Conservation (phyloP, 2,329 filamentous ascomycete species). For the Colletotrichum sidae region DNA sequence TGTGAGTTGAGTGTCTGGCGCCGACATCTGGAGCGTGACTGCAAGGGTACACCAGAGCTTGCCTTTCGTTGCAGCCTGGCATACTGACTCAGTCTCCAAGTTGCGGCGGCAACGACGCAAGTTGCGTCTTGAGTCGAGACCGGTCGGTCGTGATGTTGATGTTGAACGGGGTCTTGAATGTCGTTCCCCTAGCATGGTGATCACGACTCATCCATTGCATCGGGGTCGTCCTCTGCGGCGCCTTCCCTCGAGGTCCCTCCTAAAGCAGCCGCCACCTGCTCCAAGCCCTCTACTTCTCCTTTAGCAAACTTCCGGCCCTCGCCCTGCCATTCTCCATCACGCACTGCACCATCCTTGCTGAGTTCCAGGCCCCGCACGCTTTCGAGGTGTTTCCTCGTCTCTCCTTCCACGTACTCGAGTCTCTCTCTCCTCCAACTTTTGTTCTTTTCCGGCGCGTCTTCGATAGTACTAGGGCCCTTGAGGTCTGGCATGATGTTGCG, state of each 20-base stretch:
- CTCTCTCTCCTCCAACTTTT: conserved; percentile 77
- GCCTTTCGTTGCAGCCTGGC: too few relatives aligned
- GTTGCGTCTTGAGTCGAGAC: too few relatives aligned
- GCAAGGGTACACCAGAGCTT: too few relatives aligned
- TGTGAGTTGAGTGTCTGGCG: too few relatives aligned
- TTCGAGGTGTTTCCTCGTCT: conserved; percentile 83
- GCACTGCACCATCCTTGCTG: conserved; percentile 69
- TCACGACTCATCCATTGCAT: conserved; percentile 37
- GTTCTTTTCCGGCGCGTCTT: conserved; percentile 49
- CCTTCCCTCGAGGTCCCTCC: conserved; percentile 44
- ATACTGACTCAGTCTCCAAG: too few relatives aligned
- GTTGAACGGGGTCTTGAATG: background rate
- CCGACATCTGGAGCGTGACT: too few relatives aligned
- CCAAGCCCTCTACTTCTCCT: conserved; percentile 69
- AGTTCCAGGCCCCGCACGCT: conserved; percentile 74
- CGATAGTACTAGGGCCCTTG: conserved; percentile 37
- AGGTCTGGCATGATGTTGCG: conserved; percentile 75
- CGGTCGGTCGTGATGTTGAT: background rate
- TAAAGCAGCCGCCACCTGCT: conserved; percentile 61
- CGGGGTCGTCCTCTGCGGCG: conserved; percentile 17
- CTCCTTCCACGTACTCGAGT: conserved; percentile 84
- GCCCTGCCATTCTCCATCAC: conserved; percentile 74
- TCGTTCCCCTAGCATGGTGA: background rate
- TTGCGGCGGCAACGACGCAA: too few relatives aligned
- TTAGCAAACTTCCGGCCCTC: conserved; percentile 60